Evolutionary conservation across 78 protist species (phyloP).

Genomic region (Pigoraptor vietnamica): DNA sequence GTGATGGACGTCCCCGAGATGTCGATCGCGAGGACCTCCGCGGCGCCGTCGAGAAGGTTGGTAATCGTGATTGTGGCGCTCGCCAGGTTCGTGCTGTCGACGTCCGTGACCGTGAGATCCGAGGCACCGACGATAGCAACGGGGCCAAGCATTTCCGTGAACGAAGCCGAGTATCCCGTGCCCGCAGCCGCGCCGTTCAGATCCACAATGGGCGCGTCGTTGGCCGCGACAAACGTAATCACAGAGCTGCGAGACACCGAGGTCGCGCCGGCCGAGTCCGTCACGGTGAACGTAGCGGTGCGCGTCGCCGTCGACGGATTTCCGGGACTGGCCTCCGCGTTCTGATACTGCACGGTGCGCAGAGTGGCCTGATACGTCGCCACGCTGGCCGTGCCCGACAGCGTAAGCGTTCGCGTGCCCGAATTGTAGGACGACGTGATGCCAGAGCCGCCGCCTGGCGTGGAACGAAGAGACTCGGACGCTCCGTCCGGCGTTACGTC

Average conservation of each 20-base stretch:
- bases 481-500: neutral
- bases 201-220: neutral
- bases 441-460: neutral
- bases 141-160: neutral
- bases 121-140: neutral
- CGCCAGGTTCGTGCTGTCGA: neutral
- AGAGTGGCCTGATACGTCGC: neutral
- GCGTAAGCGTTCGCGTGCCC: neutral
- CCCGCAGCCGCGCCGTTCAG: neutral
- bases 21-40: neutral
- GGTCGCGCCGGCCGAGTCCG: neutral
- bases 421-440: neutral
- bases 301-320: neutral
- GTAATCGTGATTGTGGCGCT: neutral
- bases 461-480: neutral
- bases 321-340: neutral
- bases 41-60: neutral
- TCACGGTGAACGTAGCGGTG: neutral
- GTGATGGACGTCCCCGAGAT: neutral
- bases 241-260: neutral
- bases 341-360: neutral
- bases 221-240: neutral
- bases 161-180: neutral
- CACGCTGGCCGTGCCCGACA: neutral
- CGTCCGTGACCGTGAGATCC: neutral